Base-by-base conservation (phyloP, 1,139 yeast species). In the Taiozyma onychis region DNA sequence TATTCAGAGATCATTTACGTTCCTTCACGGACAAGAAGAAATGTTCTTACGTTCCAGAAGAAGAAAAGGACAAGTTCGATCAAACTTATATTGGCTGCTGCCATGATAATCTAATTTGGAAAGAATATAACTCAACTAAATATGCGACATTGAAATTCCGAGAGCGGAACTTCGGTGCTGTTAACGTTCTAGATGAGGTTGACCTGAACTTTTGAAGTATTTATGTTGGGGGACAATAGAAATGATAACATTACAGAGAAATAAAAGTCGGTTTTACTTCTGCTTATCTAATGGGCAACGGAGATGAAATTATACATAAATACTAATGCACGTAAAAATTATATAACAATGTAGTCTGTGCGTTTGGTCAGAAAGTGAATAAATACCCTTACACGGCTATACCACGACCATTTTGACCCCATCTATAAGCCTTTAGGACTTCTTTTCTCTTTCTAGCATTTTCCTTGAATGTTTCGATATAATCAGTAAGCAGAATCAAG, bases 21-120 rank as follows among this genome's bases (percentile, higher is more conserved):
- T 50, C 68, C n/a, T 69, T 70, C 63, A 67, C 66, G 28, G 63
- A 63, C 41, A 60, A 58, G 21, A 56, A 59, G 21, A 64, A 67
- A 53, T 69, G 72, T 52, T 51, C 62, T 3, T 69, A 69, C 44
- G 67, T 68, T 30, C 71, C 72, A n/a, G 62, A 60, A 41, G 72
- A 68, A 53, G 72, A 68, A 48, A 62, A 67, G 44, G 57, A 53
- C 32, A 56, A 59, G 41, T 67, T 66, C 51, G 64, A 62, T 45
- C 58, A 56, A 42, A 62, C 62, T 18, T 68, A 64, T 50, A 66
- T 69, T 39, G 72, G 72, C 7, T 69, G 69, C 30, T 69, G 72
- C 55, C 72, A 68, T 53, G 71, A 68, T 49, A 51, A 56, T 37
- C 44, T 58, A 24, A 66, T 69, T 39, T 68, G 71, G 72, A 57